Conservation (phyloP, 805 yeast genomes). For the Candida cerambycidarum region DNA sequence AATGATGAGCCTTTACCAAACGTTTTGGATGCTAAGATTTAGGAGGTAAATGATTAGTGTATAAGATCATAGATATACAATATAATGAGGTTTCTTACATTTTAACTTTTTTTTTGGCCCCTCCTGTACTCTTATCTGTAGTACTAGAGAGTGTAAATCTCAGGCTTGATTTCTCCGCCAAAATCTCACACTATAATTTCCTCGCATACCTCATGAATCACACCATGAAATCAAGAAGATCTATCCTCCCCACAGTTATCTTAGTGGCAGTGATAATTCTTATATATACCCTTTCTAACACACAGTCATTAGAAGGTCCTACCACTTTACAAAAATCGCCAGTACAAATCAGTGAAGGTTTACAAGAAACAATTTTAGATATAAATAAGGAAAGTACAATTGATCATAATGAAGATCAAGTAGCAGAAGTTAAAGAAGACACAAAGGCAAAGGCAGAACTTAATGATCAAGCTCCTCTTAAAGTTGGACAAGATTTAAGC, state of each 20-base stretch:
- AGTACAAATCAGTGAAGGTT: slow-evolving; percentile 3
- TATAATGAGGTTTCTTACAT: too few species aligned
- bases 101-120: too few species aligned
- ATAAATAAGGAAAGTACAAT: neutral
- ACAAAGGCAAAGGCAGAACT: neutral
- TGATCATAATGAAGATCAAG: slow-evolving; percentile 9
- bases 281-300: slow-evolving; percentile 26
- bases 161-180: too few species aligned
- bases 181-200: neutral
- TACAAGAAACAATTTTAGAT: slow-evolving; percentile 12
- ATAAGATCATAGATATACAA: neutral
- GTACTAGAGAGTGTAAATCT: neutral
- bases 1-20: slow-evolving; percentile 70
- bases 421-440: slow-evolving; percentile 1
- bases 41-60: neutral
- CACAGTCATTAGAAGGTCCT: neutral
- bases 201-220: neutral
- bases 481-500: slow-evolving; percentile 5
- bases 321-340: neutral
- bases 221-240: slow-evolving; percentile 26
- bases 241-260: slow-evolving; percentile 25
- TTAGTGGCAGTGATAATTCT: slow-evolving; percentile 25
- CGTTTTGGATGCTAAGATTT: slow-evolving; percentile 49
- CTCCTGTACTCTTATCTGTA: too few species aligned
- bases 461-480: neutral